phyloP scores from a whole-genome alignment of 129 eudicot species.

The Oenanthe sinensis region DNA sequence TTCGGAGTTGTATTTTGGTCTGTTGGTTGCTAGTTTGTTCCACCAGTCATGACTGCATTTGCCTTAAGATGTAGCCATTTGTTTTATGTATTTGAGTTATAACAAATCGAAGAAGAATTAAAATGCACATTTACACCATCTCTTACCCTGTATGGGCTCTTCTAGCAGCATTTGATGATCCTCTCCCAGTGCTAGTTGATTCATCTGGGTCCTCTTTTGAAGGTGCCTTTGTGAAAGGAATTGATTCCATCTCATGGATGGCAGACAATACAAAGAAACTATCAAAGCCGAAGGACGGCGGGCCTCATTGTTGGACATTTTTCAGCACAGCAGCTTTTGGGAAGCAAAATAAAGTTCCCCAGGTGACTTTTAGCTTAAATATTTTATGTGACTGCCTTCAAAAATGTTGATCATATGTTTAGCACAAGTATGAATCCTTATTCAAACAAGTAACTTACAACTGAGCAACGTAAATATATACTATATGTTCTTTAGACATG shows the following conservation, averaged over 20 bases:
- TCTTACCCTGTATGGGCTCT: slow-evolving; percentile 99
- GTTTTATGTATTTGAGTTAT: too few species aligned
- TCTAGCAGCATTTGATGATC: slow-evolving; percentile 91
- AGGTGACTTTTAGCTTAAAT: slow-evolving; percentile 35
- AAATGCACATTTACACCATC: too few species aligned
- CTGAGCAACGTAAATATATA: not conserved
- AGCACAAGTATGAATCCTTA: too few species aligned
- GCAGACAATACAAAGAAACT: slow-evolving; percentile 77
- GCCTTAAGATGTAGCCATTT: too few species aligned
- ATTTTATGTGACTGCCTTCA: not conserved
- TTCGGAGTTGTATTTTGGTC: too few species aligned
- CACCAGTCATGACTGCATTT: too few species aligned
- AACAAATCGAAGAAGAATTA: too few species aligned
- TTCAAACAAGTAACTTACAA: not conserved
- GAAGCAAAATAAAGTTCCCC: slow-evolving; percentile 88
- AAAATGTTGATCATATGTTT: not conserved
- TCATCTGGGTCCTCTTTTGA: slow-evolving; percentile 48
- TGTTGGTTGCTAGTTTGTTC: too few species aligned
- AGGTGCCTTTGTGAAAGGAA: slow-evolving; percentile 91
- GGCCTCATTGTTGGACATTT: slow-evolving; percentile 86
- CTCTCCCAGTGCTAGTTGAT: slow-evolving; percentile 62
- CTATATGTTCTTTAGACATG: not conserved
- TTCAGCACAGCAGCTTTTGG: slow-evolving; percentile 83
- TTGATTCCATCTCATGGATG: slow-evolving; percentile 87
- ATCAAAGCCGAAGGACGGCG: slow-evolving; percentile 29